Evolutionary conservation across 2,329 filamentous ascomycete species (phyloP).

Genomic region (Harringtonia lauricola): DNA sequence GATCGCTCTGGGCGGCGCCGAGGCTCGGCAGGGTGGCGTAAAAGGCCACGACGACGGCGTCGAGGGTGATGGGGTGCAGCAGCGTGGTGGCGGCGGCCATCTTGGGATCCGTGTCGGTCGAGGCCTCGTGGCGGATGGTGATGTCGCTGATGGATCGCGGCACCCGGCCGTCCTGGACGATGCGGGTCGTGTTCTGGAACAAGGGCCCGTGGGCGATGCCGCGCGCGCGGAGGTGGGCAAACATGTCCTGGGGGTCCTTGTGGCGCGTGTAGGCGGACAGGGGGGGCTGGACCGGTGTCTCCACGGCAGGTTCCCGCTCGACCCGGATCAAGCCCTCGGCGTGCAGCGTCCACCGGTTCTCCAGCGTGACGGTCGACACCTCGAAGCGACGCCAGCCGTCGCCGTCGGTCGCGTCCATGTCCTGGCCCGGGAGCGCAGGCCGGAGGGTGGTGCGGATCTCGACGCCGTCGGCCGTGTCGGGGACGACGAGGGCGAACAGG

Average conservation of each 20-base stretch:
- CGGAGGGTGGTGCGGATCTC: neutral
- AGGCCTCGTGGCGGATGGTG: constrained; percentile 2
- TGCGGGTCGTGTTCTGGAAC: constrained; percentile 14
- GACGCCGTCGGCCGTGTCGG: neutral
- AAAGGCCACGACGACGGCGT: neutral
- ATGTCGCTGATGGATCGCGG: constrained; percentile 13
- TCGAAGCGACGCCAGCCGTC: neutral
- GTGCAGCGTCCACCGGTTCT: neutral
- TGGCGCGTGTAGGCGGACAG: constrained; percentile 11
- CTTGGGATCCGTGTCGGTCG: constrained; percentile 8
- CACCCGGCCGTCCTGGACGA: constrained; percentile 7
- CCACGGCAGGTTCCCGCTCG: neutral
- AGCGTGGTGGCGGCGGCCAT: constrained; percentile 4
- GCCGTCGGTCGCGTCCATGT: too few species aligned
- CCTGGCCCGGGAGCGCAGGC: neutral
- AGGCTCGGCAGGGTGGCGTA: constrained; percentile 3
- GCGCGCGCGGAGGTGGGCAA: constrained; percentile 4
- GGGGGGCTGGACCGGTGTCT: neutral
- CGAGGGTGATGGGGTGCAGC: constrained; percentile 6
- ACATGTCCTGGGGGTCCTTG: neutral
- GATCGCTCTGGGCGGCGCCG: constrained; percentile 3
- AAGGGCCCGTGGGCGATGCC: constrained; percentile 14
- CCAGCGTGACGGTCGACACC: neutral
- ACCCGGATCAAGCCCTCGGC: neutral
- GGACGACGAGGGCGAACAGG: neutral